Percentiles rank a stretch among this genome's conserved stretches.
Conservation (phyloP, 2,329 filamentous ascomycete species). For the Fusarium nisikadoi region DNA sequence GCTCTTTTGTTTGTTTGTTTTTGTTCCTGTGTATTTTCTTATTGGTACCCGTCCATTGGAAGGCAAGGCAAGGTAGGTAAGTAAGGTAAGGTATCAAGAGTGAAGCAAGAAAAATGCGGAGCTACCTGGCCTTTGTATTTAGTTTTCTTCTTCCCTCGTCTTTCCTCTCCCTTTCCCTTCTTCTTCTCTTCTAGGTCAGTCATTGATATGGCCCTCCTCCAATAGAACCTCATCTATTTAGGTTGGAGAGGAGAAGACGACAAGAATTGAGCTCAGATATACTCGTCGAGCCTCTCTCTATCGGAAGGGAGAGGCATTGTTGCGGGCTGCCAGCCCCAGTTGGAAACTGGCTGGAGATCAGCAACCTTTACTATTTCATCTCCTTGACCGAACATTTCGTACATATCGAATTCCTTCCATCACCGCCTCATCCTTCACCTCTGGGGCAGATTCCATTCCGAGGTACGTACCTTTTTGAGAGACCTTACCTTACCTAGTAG, state of each 20-base stretch:
- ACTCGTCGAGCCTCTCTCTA: constrained; percentile 23
- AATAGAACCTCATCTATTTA: constrained; percentile 25
- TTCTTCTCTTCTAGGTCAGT: constrained; percentile 32
- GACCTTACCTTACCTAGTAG: too few species aligned
- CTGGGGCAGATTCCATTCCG: background rate
- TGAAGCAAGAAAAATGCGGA: constrained; percentile 29
- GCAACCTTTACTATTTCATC: background rate
- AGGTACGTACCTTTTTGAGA: constrained; percentile 23
- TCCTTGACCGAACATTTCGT: background rate
- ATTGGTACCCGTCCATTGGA: background rate
- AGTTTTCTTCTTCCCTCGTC: constrained; percentile 18
- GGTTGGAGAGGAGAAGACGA: constrained; percentile 38
- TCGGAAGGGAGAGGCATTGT: constrained; percentile 26
- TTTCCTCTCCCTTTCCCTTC: constrained; percentile 1
- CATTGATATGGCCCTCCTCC: constrained; percentile 30
- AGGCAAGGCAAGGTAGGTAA: too few species aligned
- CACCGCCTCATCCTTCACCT: background rate
- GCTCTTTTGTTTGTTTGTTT: constrained; percentile 9
- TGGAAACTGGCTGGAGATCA: constrained; percentile 21
- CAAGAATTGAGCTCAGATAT: constrained; percentile 3
- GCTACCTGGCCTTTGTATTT: constrained; percentile 33
- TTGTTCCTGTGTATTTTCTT: background rate
- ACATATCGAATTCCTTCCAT: constrained; percentile 12
- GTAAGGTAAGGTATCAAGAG: background rate
- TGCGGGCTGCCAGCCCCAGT: constrained; percentile 27